phyloP scores from a whole-genome alignment of 208 protist species.

The Sergeia podlipaevii region DNA sequence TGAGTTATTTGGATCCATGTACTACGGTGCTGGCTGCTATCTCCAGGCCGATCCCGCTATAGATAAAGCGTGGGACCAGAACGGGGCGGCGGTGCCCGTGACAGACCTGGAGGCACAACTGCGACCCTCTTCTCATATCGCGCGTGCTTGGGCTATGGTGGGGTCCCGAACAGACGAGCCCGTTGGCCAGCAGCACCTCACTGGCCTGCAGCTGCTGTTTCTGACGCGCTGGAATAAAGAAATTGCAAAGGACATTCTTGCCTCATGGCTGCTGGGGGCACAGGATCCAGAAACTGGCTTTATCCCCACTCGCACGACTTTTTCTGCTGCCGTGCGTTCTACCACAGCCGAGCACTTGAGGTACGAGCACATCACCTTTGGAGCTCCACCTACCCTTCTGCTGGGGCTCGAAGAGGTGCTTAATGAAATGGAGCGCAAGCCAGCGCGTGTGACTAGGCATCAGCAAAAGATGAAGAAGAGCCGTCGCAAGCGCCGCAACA shows the following conservation, averaged over 20 bases:
- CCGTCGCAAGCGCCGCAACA: constrained; percentile 45
- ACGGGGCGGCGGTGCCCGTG: constrained; percentile 13
- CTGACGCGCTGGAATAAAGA: constrained; percentile 77
- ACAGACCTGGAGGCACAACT: constrained; percentile 16
- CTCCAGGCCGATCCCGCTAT: constrained; percentile 22
- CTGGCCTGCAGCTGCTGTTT: constrained; percentile 67
- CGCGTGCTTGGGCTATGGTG: constrained; percentile 37
- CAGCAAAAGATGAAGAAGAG: constrained; percentile 9
- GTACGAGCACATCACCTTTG: constrained; percentile 51
- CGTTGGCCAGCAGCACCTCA: constrained; percentile 49
- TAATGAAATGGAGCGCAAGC: constrained; percentile 36
- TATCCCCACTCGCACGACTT: constrained; percentile 44
- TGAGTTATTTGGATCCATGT: constrained; percentile 61
- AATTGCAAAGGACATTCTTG: constrained; percentile 66
- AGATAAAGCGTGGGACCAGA: constrained; percentile 42
- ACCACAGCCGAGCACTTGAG: constrained; percentile 31
- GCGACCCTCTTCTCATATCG: constrained; percentile 13
- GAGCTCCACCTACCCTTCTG: constrained; percentile 58
- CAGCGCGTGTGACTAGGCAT: constrained; percentile 10
- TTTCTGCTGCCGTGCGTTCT: constrained; percentile 31
- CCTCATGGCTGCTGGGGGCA: constrained; percentile 65
- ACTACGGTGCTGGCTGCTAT: constrained; percentile 50
- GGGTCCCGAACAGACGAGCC: constrained; percentile 69
- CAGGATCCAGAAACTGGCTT: constrained; percentile 66
- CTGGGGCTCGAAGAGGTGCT: constrained; percentile 62